Evolutionary conservation across 441 rosid species (phyloP), one percentile per base, ranked within the genome.

Genomic region (Lepidium campestre): DNA sequence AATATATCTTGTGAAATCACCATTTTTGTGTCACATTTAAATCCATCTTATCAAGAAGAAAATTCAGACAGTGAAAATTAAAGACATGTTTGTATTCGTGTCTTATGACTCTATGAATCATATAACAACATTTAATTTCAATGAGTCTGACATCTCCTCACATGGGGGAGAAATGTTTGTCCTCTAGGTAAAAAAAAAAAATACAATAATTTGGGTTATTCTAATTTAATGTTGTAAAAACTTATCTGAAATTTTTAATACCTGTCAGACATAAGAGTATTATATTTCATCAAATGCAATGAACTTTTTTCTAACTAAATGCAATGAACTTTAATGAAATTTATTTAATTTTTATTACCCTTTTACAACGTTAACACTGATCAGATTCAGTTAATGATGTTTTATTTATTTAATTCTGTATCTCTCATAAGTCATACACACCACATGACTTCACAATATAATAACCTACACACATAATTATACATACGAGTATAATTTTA

Each of bases 121-220:
- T 65, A 45, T 41, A 41, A 49, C 55, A 65, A 57, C 66, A 71
- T 56, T 71, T 57, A 72, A 19, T 56, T 57, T 47, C 60, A 59
- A 66, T 46, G 72, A 50, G 42, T 58, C 63, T 73, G 72, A 73
- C 76, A 66, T 66, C 67, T 66, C 72, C 72, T 55, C 72, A 73
- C 76, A 73, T 73, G 76, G 76, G 29, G 76, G 72, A 66, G 50
- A 72, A 66, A 72, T 72, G 72, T 72, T 66, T 72, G 72, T 66
- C 72, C 42, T 72, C 55, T 58, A n/a, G 1, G 31, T 62, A 35
- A 50, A 39, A 18, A 54, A 70, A 42, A 53, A 59, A 58, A 18
- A 37, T 57, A 25, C 34, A n/a, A 53, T 53, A 14, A 54, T 42
- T 47, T n/a, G 40, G 35, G n/a, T 44, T 54, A 29, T 29, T 47